Evolutionary conservation across 1,284 basidiomycete species (phyloP).

Genomic region (Coniophora puteana): DNA sequence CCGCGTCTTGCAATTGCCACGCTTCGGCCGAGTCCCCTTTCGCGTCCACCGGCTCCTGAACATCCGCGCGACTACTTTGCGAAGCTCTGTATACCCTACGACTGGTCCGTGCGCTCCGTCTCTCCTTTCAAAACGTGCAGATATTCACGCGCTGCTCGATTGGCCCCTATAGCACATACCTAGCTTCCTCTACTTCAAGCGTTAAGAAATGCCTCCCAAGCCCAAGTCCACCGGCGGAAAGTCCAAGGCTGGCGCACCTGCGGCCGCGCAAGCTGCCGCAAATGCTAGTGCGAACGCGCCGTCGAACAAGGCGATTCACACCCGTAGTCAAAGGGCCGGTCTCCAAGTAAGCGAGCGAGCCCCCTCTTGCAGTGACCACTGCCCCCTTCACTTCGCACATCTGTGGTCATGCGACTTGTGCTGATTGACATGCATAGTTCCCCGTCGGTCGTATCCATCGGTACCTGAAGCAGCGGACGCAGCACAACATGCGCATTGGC

Average conservation of each 20-base stretch:
- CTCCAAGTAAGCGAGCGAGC: too few species aligned
- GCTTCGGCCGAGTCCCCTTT: slow-evolving; percentile 2
- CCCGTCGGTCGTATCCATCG: slow-evolving; percentile 94
- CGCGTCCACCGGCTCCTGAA: too few species aligned
- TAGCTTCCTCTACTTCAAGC: slow-evolving; percentile 4
- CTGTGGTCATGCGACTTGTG: background rate
- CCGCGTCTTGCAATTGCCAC: too few species aligned
- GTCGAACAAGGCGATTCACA: slow-evolving; percentile 45
- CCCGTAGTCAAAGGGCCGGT: slow-evolving; percentile 80
- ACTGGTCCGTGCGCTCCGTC: background rate
- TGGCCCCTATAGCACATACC: background rate
- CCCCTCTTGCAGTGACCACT: slow-evolving; percentile 24
- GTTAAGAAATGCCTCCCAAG: slow-evolving; percentile 26
- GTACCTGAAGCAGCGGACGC: slow-evolving; percentile 90
- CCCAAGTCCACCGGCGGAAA: slow-evolving; percentile 34
- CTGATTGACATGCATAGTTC: slow-evolving; percentile 47
- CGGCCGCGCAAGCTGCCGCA: slow-evolving; percentile 31
- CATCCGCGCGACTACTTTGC: too few species aligned
- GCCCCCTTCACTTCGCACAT: background rate
- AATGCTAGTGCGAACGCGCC: slow-evolving; percentile 40
- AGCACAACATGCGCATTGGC: slow-evolving; percentile 91
- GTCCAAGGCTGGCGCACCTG: slow-evolving; percentile 30
- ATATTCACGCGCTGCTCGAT: background rate
- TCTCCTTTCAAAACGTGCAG: background rate
- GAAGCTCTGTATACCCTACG: background rate